Base-by-base conservation (phyloP, 139 green algal genomes). In the Tetratostichococcus sp. region DNA sequence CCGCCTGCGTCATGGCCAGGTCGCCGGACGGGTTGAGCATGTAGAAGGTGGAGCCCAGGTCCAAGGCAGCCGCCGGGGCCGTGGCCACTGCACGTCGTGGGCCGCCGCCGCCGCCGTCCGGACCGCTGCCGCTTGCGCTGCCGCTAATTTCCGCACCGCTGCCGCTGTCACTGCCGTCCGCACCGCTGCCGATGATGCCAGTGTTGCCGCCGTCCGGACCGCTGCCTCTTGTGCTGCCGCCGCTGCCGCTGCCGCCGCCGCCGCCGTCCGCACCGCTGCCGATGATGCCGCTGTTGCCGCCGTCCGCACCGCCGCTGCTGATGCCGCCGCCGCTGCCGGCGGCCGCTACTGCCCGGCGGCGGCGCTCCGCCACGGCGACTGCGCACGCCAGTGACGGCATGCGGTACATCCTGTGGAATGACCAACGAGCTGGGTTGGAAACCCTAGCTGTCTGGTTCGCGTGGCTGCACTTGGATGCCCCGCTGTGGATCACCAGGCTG, bases 21-120 rank as follows among this genome's bases (percentile, higher is more conserved):
- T 98, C 94, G 1, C 91, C 91, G 23, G 76, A 80, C 35, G 94
- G 94, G 78, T 98, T 97, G 6, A 98, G 82, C 71, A 96, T 65
- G 79, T 93, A 98, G 71, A 87, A 95, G 21, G 83, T 80, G 14
- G 67, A 77, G 0, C 32, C 11, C 62, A 85, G 62, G 76, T 87
- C 68, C 14, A 91, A 19, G 17, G 67, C 66, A 68, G 57, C 59
- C 69, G 4, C 28, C 2, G 35, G 21, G 14, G n/a, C 19, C 4
- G 31, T 1, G 26, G 16, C n/a, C 26, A 26, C 17, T 42, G 62
- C 23, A 34, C 5, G 23, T 50, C 69, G 35, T 62, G 35, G 57
- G 70, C 70, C 21, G 35, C 65, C n/a, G 67, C 74, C 21, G 66
- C 67, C 19, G 43, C n/a, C n/a, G n/a, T n/a, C n/a, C n/a, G n/a